phyloP scores from a whole-genome alignment of 306 rosid genomes.

The Malus domestica region ASM211411v1 NC_041805.1:24051001-24051500 shows the following conservation, averaged over 20 bases:
- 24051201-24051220: neutral
- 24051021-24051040: neutral
- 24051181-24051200: neutral
- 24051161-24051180: neutral
- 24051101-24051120: neutral
- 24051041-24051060: neutral
- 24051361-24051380: neutral
- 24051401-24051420: constrained; percentile 95
- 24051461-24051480: constrained; percentile 90
- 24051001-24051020: constrained; percentile 44
- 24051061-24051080: neutral
- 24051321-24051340: neutral
- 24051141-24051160: neutral
- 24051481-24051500: constrained; percentile 84
- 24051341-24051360: neutral
- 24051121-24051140: neutral
- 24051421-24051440: constrained; percentile 85
- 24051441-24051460: constrained; percentile 93
- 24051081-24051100: neutral
- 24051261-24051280: neutral
- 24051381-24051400: constrained; percentile 94
- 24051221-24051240: neutral
- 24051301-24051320: neutral
- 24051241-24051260: neutral
- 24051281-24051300: neutral